Conservation (phyloP, 2,329 filamentous ascomycete genomes). For the Helicocarpus griseus region DNA sequence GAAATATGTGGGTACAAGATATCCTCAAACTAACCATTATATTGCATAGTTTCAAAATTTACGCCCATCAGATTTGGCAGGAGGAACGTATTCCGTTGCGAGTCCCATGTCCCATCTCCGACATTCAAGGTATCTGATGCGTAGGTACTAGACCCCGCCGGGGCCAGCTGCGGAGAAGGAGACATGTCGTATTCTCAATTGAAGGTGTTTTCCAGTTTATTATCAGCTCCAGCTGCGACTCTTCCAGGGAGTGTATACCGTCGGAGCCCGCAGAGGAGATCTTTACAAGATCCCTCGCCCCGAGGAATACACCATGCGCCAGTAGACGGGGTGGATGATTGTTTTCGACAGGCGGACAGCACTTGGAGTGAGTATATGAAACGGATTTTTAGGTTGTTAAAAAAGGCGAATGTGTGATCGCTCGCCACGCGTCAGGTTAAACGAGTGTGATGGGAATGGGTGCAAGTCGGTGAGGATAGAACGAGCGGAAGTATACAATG, state of each 20-base stretch:
- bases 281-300: conserved; percentile 34
- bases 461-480: not conserved
- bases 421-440: not conserved
- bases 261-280: conserved; percentile 31
- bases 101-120: conserved; percentile 59
- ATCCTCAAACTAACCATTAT: conserved; percentile 46
- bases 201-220: no score
- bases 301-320: conserved; percentile 35
- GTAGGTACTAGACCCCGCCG: conserved; percentile 53
- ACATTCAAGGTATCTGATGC: conserved; percentile 52
- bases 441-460: not conserved
- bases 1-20: not conserved
- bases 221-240: not conserved
- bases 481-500: not conserved
- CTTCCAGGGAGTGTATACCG: no score
- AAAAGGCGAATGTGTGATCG: not conserved
- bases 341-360: not conserved
- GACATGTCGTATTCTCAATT: conserved; percentile 21
- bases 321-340: conserved; percentile 1
- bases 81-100: conserved; percentile 51
- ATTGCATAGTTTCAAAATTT: conserved; percentile 57
- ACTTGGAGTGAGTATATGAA: not conserved
- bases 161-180: conserved; percentile 36
- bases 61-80: conserved; percentile 54
- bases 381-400: not conserved